Evolutionary conservation across 441 rosid genomes (phyloP), one percentile per base, ranked within the genome.

Genomic region (Aleurites moluccanus): DNA sequence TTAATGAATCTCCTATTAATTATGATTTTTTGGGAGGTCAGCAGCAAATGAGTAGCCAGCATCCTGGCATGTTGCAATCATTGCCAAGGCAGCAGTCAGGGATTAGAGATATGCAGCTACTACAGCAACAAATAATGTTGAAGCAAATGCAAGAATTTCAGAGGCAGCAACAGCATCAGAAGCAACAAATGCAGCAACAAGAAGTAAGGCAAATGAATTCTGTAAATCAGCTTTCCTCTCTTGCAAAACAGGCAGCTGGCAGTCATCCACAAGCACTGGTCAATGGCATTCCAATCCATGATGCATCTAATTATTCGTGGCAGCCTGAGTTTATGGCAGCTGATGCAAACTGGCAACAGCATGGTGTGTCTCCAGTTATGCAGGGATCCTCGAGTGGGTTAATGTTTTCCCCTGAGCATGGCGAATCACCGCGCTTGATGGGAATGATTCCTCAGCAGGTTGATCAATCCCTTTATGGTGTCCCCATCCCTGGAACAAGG

Each of bases 121-220:
- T 91, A 40, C 97, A 92, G 75, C 89, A 92, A 70, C 91, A 91
- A 70, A 75, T 83, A 67, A 85, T 91, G 83, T 69, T 85, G 50
- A 92, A 83, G 82, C 91, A 92, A 82, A 80, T 92, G 80, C 92
- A 86, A 73, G 93, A 92, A 60, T 73, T 84, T 68, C 96, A 91
- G 78, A 85, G 92, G 79, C 97, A 89, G 83, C 89, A 88, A 70
- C 88, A 86, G 10, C 79, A 86, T 75, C 88, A 85, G 64, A 86
- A 88, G 82, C 88, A 87, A 68, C 91, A 85, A 63, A 73, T 84
- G 77, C 87, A 79, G 82, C 85, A 80, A 63, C 88, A 86, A 71
- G 82, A 87, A 71, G 75, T 80, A 70, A 84, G 88, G 78, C 91
- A 85, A 77, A 74, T 80, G 72, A 84, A 76, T 82, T 82, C 93